Evolutionary conservation across 129 eudicot species (phyloP).

Genomic region (Flaveria linearis): DNA sequence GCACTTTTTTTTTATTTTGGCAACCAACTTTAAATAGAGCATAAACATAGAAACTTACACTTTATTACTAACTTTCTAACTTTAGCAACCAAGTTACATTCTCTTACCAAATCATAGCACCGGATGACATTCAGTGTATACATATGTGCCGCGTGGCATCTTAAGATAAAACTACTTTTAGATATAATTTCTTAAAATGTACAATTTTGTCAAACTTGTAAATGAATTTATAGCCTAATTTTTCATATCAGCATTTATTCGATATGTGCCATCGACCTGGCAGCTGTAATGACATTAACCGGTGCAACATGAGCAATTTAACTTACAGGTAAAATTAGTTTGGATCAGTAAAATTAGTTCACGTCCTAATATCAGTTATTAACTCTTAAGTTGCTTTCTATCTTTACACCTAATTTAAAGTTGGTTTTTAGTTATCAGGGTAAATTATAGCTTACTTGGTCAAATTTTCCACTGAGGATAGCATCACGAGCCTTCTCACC

Average conservation of each 20-base stretch:
- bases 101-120: not conserved
- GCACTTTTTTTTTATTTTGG: not conserved
- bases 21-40: not conserved
- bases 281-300: not conserved
- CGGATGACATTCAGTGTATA: not conserved
- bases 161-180: no score
- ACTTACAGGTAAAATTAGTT: not conserved
- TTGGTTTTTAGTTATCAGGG: not conserved
- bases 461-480: conserved; percentile 71
- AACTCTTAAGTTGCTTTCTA: conserved; percentile 1
- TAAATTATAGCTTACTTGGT: conserved; percentile 54
- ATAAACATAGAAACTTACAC: not conserved
- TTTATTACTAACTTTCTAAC: not conserved
- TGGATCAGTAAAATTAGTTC: not conserved
- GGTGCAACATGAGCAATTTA: not conserved
- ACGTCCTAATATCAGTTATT: not conserved
- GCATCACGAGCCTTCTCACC: conserved; percentile 92
- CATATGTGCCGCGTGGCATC: not conserved
- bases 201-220: not conserved
- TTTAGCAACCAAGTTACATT: not conserved
- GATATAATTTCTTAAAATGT: no score
- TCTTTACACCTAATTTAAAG: not conserved
- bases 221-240: not conserved
- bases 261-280: not conserved
- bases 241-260: not conserved